A percentile compares a stretch with the other conserved stretches of the same genome.
These are phyloP conservation scores for Aotearoamyces nothofagi DNA, from an alignment of 2,329 filamentous ascomycete genomes.

Conservation along the genomic window DNA sequence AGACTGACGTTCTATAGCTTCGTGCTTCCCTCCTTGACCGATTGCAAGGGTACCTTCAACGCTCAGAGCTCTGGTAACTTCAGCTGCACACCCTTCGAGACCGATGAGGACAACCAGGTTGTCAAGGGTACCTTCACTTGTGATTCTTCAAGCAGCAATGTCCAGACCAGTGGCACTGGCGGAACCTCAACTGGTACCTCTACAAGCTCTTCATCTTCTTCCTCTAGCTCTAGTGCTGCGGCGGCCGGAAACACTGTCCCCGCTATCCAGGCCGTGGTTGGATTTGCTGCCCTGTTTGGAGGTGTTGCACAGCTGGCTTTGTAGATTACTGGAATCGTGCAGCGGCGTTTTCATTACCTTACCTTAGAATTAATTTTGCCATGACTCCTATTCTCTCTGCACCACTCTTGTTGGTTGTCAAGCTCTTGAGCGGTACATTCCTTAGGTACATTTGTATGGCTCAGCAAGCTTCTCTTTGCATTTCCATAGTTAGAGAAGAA, in stretches of 20 bases:
- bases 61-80: conserved; percentile 22
- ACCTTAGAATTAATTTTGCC: too few relatives aligned
- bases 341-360: too few relatives aligned
- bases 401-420: too few relatives aligned
- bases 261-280: conserved; percentile 22
- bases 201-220: conserved; percentile 13
- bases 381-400: too few relatives aligned
- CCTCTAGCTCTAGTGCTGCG: conserved; percentile 21
- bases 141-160: conserved; percentile 15
- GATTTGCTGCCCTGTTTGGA: conserved; percentile 27
- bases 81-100: conserved; percentile 14
- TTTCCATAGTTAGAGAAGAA: too few relatives aligned
- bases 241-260: conserved; percentile 19
- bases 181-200: conserved; percentile 18
- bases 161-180: conserved; percentile 19
- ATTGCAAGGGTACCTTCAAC: conserved; percentile 59
- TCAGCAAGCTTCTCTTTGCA: too few relatives aligned
- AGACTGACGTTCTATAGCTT: conserved; percentile 38
- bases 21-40: conserved; percentile 46
- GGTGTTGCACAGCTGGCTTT: conserved; percentile 27
- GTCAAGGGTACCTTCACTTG: conserved; percentile 32
- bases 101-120: conserved; percentile 19
- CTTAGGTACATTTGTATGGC: too few relatives aligned
- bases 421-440: too few relatives aligned
- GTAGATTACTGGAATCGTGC: conserved; percentile 25